Percentiles rank a stretch among this genome's conserved stretches.
These are phyloP conservation scores for Babesia ovata DNA, from an alignment of 169 alveolate genomes.

Conservation along the genomic window DNA sequence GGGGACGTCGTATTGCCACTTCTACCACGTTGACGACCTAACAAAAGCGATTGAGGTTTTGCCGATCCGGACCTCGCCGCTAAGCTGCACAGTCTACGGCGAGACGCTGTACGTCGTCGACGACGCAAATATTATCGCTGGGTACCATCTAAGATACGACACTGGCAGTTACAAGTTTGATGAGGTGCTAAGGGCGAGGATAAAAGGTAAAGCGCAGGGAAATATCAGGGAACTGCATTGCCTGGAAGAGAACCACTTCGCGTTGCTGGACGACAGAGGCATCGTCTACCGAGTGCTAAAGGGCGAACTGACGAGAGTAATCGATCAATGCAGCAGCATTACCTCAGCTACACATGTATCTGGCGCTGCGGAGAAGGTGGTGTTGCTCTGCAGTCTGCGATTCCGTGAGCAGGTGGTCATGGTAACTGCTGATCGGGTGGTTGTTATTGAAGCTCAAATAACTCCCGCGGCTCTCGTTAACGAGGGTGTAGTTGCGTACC, in stretches of 20 bases:
- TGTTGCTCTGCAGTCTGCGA: constrained; percentile 23
- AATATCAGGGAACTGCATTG: constrained; percentile 6
- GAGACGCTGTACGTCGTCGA: constrained; percentile 23
- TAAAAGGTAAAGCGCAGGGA: not conserved
- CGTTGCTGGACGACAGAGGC: constrained; percentile 11
- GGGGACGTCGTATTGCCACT: constrained; percentile 25
- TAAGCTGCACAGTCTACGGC: constrained; percentile 31
- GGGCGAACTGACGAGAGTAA: not conserved
- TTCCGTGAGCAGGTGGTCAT: constrained; percentile 7
- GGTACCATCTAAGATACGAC: constrained; percentile 1
- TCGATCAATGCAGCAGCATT: constrained; percentile 24
- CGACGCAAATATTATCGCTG: not conserved
- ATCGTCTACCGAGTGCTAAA: not conserved
- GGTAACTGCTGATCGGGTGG: not conserved
- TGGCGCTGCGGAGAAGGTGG: not conserved
- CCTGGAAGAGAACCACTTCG: constrained; percentile 7
- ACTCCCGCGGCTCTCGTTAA: constrained; percentile 16
- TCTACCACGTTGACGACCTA: constrained; percentile 33
- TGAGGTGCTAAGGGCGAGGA: not conserved
- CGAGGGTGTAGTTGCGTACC: constrained; percentile 22
- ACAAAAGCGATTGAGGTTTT: constrained; percentile 5
- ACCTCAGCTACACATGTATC: not conserved
- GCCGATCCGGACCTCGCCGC: constrained; percentile 31
- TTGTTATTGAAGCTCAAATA: not conserved
- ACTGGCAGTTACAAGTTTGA: constrained; percentile 30